phyloP scores from a whole-genome alignment of 495 filamentous ascomycete genomes.

The Niebla homalea region DNA sequence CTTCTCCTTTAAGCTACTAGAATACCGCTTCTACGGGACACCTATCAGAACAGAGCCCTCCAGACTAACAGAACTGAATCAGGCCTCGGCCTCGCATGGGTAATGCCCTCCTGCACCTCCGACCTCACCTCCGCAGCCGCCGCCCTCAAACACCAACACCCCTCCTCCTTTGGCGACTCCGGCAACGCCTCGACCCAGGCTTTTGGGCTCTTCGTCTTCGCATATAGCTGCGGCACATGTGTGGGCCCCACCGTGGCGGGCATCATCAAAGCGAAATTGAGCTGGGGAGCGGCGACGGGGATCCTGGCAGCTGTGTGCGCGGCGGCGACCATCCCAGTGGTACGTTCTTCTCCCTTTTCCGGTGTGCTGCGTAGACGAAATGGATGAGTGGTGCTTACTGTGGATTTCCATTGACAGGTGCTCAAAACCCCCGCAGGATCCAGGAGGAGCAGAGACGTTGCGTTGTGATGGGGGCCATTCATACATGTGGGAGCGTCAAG shows the following conservation, averaged over 20 bases:
- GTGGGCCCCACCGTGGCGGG: conserved; percentile 8
- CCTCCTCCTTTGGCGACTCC: neutral
- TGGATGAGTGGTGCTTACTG: neutral
- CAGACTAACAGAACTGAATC: neutral
- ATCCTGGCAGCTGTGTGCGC: conserved; percentile 1
- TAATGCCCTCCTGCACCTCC: neutral
- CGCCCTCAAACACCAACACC: neutral
- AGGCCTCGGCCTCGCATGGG: conserved; percentile 4
- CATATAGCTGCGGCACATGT: conserved; percentile 7
- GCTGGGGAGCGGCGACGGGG: conserved; percentile 7
- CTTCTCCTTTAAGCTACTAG: too few relatives aligned
- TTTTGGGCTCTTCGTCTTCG: conserved; percentile 11
- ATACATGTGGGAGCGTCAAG: too few relatives aligned
- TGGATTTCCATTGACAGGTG: neutral
- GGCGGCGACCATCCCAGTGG: conserved; percentile 2
- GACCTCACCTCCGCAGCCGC: conserved; percentile 3
- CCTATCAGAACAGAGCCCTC: too few relatives aligned
- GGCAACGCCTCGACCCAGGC: conserved; percentile 6
- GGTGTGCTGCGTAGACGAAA: neutral
- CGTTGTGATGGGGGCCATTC: neutral
- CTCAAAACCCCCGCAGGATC: neutral
- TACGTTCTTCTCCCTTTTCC: neutral
- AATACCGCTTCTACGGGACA: neutral
- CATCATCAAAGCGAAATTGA: conserved; percentile 5
- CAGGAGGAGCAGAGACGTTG: neutral